A percentile compares a stretch with the other conserved stretches of the same genome.
Evolutionary conservation across 1,139 yeast genomes (phyloP).

Genomic region (Lodderomyces orthopsilosis): DNA sequence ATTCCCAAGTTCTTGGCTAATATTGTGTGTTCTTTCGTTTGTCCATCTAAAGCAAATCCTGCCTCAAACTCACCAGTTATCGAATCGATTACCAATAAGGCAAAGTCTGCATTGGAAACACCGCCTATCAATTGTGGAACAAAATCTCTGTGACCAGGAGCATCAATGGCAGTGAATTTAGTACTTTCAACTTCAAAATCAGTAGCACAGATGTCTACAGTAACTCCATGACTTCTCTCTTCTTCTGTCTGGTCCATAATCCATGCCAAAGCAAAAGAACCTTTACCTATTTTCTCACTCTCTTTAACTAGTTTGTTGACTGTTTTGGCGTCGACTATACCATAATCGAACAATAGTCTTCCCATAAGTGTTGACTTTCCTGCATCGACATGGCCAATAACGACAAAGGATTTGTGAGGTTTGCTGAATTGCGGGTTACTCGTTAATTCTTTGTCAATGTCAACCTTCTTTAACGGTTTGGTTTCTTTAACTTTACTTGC

Average conservation of each 20-base stretch:
- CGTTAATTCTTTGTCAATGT: constrained; percentile 38
- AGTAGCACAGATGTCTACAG: constrained; percentile 88
- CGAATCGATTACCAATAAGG: constrained; percentile 74
- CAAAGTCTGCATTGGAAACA: constrained; percentile 61
- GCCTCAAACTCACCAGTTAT: constrained; percentile 84
- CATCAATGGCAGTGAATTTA: constrained; percentile 86
- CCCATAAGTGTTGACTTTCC: constrained; percentile 98
- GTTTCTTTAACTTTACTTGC: constrained; percentile 23
- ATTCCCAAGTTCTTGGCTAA: constrained; percentile 83
- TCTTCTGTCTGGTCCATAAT: constrained; percentile 93
- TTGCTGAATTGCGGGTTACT: constrained; percentile 38
- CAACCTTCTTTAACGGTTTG: constrained; percentile 41
- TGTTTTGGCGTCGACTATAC: constrained; percentile 75
- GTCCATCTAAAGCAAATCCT: constrained; percentile 85
- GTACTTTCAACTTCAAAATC: constrained; percentile 67
- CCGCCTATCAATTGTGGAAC: constrained; percentile 57
- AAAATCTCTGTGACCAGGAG: constrained; percentile 66
- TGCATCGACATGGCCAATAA: constrained; percentile 96
- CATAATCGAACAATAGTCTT: constrained; percentile 73
- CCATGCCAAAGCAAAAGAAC: constrained; percentile 97
- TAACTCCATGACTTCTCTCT: constrained; percentile 88
- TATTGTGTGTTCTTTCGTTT: constrained; percentile 89
- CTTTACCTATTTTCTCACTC: constrained; percentile 79
- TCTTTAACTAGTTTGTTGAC: constrained; percentile 77
- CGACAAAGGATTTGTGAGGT: constrained; percentile 76